Base-by-base conservation (phyloP, 2,329 filamentous ascomycete species). In the Cladophialophora exuberans region DNA sequence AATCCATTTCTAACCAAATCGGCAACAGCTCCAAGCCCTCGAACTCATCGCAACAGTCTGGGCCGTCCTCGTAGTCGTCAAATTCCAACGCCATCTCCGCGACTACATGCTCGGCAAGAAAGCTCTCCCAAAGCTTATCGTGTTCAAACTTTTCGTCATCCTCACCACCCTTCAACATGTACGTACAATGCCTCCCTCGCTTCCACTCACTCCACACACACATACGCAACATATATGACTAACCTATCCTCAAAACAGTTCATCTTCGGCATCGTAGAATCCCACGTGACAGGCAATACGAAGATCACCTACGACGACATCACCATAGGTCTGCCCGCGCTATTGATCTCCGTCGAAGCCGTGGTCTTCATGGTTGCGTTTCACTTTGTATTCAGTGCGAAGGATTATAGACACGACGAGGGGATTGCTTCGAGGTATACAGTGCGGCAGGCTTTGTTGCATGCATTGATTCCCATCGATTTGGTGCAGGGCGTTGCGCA, bases 91-190 rank as follows among this genome's bases (percentile, higher is more conserved):
- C 67, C 73, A 95, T 28, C 84, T 95, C 59, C 89, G 94, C 65
- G 93, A 92, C 69, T 95, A 95, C 70, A 71, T 88, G 38, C 28
- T 18, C 2, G 44, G 46, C 2, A 52, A 54, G n/a, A 58, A 45
- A 3, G 51, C 55, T 17, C 23, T 52, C 11, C 25, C 43, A 5
- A 61, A 61, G 25, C 42, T 61, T 4, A 17, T 38, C 88, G 93
- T 70, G 76, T 93, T 96, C 73, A 95, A 95, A 72, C 80, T 94
- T 18, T 89, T 95, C 66, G 90, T 95, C 66, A 94, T 95, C 76
- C 80, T 96, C 63, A 91, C 87, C 25, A 94, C 94, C 70, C 94
- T 90, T 89, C 90, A 96, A 66, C 77, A 74, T 33, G 49, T 61
- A 28, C 48, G 38, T 57, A 3, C 10, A 6, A 33, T 25, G 20